Conservation (phyloP, 2,329 filamentous ascomycete species). For the Phyllosticta paracitricarpa region DNA sequence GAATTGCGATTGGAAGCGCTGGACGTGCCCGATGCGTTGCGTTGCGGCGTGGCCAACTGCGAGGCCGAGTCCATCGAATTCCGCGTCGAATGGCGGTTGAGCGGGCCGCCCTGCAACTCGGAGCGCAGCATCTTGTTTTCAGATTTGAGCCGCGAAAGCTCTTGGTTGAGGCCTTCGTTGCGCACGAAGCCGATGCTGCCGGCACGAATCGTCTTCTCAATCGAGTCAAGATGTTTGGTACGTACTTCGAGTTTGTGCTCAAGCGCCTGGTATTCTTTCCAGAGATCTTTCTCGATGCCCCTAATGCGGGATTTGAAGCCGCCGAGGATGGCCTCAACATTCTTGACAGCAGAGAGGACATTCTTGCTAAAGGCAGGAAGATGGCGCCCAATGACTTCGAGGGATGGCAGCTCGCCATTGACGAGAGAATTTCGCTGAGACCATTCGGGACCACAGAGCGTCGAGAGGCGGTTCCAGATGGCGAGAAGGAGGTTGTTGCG, state of each 20-base stretch:
- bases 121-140: conserved; percentile 52
- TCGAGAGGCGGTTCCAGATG: conserved; percentile 83
- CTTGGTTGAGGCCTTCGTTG: conserved; percentile 28
- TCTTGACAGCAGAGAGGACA: conserved; percentile 75
- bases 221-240: conserved; percentile 73
- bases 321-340: conserved; percentile 68
- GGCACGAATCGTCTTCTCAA: conserved; percentile 61
- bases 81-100: conserved; percentile 43
- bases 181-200: conserved; percentile 18
- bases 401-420: conserved; percentile 73
- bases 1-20: conserved; percentile 28
- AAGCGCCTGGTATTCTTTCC: conserved; percentile 79
- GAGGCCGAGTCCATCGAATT: conserved; percentile 17
- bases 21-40: conserved; percentile 14
- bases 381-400: conserved; percentile 78
- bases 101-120: conserved; percentile 44
- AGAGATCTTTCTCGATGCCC: conserved; percentile 78
- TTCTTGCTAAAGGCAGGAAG: conserved; percentile 86
- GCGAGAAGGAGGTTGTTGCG: conserved; percentile 78
- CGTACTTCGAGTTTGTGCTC: conserved; percentile 72
- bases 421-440: conserved; percentile 80
- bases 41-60: conserved; percentile 14
- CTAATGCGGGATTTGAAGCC: conserved; percentile 74
- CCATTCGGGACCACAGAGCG: conserved; percentile 86
- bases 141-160: conserved; percentile 48